A percentile compares a stretch with the other conserved stretches of the same genome.
These are phyloP conservation scores for Quercus rubra DNA, from an alignment of 306 rosid genomes.

Conservation along the genomic window DNA sequence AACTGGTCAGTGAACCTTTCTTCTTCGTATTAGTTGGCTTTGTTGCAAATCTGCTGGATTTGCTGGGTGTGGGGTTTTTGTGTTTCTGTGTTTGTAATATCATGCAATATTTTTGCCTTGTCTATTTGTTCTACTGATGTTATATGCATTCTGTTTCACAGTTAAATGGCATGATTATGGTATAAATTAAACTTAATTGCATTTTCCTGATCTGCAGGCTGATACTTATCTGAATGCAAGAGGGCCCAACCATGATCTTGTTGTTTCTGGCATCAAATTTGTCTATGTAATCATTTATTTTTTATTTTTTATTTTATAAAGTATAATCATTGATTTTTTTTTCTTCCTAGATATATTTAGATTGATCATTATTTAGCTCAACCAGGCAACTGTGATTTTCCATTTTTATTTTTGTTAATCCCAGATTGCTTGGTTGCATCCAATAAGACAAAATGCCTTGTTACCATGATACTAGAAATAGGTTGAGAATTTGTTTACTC, in stretches of 20 bases:
- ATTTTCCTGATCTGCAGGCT: constrained; percentile 29
- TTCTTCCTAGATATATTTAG: constrained; percentile 10
- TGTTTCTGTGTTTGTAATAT: neutral
- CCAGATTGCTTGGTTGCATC: constrained; percentile 44
- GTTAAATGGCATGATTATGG: neutral
- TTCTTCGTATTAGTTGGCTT: constrained; percentile 7
- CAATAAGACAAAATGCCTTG: constrained; percentile 27
- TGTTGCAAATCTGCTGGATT: neutral
- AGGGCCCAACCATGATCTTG: neutral
- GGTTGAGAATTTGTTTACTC: constrained; percentile 17
- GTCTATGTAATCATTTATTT: neutral
- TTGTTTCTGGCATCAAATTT: neutral
- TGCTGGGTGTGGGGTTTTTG: neutral
- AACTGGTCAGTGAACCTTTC: constrained; percentile 30
- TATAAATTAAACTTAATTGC: neutral
- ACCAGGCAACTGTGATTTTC: constrained; percentile 40
- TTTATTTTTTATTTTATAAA: neutral
- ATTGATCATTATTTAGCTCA: constrained; percentile 31
- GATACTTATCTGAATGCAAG: constrained; percentile 6
- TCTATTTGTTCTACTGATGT: neutral
- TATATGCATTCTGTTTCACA: neutral
- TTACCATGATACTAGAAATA: constrained; percentile 12
- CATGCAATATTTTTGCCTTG: neutral
- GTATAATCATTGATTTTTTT: neutral
- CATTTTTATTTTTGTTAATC: constrained; percentile 36